Conservation (phyloP, 768 basidiomycete genomes). For the Rhizopogon roseolus region DNA sequence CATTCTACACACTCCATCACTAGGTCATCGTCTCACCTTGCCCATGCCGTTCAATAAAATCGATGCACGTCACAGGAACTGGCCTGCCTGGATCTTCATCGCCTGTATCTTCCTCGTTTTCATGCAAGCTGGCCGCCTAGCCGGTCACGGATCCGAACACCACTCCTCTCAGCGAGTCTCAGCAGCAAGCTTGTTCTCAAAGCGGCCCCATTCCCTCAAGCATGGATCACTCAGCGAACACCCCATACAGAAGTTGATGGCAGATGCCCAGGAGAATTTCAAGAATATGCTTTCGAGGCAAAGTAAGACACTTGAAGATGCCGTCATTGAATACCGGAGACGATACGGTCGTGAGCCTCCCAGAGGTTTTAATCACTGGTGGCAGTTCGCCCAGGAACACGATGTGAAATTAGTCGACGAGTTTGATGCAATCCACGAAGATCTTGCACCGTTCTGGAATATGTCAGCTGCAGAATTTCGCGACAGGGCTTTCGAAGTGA, state of each 20-base stretch:
- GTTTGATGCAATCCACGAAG: constrained; percentile 71
- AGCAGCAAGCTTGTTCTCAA: constrained; percentile 12
- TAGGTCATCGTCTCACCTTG: too few species aligned
- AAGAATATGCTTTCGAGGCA: constrained; percentile 63
- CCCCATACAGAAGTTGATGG: constrained; percentile 83
- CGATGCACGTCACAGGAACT: neutral
- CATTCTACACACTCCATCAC: too few species aligned
- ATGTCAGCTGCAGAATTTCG: constrained; percentile 71
- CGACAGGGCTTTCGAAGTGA: constrained; percentile 54
- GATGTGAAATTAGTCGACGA: constrained; percentile 83
- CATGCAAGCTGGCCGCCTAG: constrained; percentile 44
- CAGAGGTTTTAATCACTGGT: constrained; percentile 90
- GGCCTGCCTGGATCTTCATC: constrained; percentile 37
- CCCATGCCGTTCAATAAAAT: constrained; percentile 16
- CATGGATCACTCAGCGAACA: constrained; percentile 34
- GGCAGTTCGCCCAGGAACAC: constrained; percentile 68
- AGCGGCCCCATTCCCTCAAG: constrained; percentile 16
- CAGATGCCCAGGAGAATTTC: constrained; percentile 72
- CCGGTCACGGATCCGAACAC: constrained; percentile 24
- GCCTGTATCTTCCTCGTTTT: constrained; percentile 40
- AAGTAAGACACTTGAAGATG: constrained; percentile 73
- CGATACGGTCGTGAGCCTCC: constrained; percentile 81
- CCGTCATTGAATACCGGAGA: constrained; percentile 76
- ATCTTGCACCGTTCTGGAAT: constrained; percentile 83
- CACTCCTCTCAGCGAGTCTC: neutral